A percentile compares a stretch with the other conserved stretches of the same genome.
Conservation (phyloP, 768 basidiomycete genomes). For the Suillus tomentosus region DNA sequence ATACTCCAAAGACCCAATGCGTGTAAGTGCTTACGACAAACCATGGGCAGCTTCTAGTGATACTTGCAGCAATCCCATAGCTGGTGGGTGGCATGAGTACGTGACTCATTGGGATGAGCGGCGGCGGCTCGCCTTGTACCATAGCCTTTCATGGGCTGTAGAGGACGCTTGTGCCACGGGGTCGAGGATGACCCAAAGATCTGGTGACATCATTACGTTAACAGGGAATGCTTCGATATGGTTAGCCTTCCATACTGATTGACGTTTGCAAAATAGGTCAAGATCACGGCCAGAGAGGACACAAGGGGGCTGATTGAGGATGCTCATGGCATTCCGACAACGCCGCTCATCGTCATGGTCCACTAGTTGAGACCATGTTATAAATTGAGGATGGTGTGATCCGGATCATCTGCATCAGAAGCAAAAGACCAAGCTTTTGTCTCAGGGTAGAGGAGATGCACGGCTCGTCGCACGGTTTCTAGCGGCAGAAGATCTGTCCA, state of each 20-base stretch:
- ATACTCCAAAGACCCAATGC: conserved; percentile 46
- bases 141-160: conserved; percentile 45
- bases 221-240: neutral
- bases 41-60: conserved; percentile 34
- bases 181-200: conserved; percentile 17
- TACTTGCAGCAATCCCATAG: conserved; percentile 41
- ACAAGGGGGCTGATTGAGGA: conserved; percentile 44
- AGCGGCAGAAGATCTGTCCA: conserved; percentile 57
- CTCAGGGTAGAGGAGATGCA: conserved; percentile 35
- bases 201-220: conserved; percentile 19
- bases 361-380: conserved; percentile 28
- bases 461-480: conserved; percentile 46
- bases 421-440: conserved; percentile 33
- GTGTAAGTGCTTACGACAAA: conserved; percentile 47
- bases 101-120: conserved; percentile 12
- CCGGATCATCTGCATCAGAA: conserved; percentile 23
- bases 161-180: conserved; percentile 24
- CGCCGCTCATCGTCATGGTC: conserved; percentile 1
- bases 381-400: conserved; percentile 23
- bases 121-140: conserved; percentile 47
- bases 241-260: conserved; percentile 14
- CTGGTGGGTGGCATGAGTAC: conserved; percentile 19
- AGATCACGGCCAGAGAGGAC: conserved; percentile 36
- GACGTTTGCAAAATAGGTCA: conserved; percentile 31
- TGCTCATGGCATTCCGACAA: conserved; percentile 18